Conservation (phyloP, 2,329 filamentous ascomycete species). For the Fusarium mangiferae region DNA sequence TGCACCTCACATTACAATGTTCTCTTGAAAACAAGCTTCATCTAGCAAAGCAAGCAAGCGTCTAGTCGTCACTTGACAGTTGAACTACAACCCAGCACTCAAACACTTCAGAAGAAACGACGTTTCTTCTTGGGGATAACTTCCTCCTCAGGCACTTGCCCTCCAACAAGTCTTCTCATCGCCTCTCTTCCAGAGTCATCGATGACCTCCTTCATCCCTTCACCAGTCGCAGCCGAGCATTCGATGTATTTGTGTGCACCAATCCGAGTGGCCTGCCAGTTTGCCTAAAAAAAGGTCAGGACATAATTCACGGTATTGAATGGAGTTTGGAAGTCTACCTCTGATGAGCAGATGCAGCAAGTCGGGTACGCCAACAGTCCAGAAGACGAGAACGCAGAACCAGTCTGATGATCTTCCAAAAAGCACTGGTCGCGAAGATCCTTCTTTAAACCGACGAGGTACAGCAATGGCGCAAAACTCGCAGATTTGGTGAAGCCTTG, state of each 20-base stretch:
- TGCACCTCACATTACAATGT: neutral
- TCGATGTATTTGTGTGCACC: conserved; percentile 47
- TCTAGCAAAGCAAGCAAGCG: neutral
- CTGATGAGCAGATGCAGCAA: conserved; percentile 46
- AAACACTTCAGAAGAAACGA: conserved; percentile 18
- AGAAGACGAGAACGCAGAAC: conserved; percentile 3
- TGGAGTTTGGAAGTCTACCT: neutral
- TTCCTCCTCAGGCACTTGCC: conserved; percentile 1
- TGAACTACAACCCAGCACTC: neutral
- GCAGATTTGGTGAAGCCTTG: conserved; percentile 42
- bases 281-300: conserved; percentile 39
- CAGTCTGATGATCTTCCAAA: conserved; percentile 33
- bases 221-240: conserved; percentile 51
- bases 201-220: conserved; percentile 48
- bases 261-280: conserved; percentile 47
- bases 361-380: conserved; percentile 36
- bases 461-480: conserved; percentile 39
- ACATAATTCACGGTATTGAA: fast-evolving
- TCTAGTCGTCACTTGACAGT: neutral
- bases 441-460: conserved; percentile 51
- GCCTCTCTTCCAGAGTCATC: conserved; percentile 43
- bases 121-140: conserved; percentile 31
- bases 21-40: too few species aligned
- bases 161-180: conserved; percentile 28
- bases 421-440: conserved; percentile 45